phyloP scores from a whole-genome alignment of 78 protist genomes.

The Planoprotostelium fungivorum region DNA sequence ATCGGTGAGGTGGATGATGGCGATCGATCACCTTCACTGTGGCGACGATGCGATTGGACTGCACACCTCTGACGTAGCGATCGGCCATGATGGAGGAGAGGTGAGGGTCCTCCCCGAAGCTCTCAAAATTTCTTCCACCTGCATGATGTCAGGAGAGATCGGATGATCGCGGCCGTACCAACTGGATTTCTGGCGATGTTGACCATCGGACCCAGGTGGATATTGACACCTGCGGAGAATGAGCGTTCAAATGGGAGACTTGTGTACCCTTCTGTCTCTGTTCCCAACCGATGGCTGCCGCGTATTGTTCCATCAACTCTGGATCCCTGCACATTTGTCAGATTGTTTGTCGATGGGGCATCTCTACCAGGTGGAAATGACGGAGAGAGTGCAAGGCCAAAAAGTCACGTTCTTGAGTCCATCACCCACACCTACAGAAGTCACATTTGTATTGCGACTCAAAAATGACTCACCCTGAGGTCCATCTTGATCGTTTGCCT shows the following conservation, averaged over 20 bases:
- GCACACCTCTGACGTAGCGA: neutral
- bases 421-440: neutral
- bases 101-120: conserved; percentile 2
- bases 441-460: too few species aligned
- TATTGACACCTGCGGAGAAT: neutral
- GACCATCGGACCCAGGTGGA: neutral
- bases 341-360: neutral
- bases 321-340: neutral
- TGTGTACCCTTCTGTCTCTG: neutral
- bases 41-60: neutral
- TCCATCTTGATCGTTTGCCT: neutral
- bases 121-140: conserved; percentile 9
- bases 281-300: neutral
- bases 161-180: too few species aligned
- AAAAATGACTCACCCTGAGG: too few species aligned
- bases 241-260: neutral
- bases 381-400: conserved; percentile 11
- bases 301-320: neutral
- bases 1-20: neutral
- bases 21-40: neutral
- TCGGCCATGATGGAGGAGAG: neutral
- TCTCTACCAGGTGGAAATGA: neutral
- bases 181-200: neutral
- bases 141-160: too few species aligned
- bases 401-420: neutral